phyloP scores from a whole-genome alignment of 2,329 filamentous ascomycete genomes.

The Aulographum hederae region DNA sequence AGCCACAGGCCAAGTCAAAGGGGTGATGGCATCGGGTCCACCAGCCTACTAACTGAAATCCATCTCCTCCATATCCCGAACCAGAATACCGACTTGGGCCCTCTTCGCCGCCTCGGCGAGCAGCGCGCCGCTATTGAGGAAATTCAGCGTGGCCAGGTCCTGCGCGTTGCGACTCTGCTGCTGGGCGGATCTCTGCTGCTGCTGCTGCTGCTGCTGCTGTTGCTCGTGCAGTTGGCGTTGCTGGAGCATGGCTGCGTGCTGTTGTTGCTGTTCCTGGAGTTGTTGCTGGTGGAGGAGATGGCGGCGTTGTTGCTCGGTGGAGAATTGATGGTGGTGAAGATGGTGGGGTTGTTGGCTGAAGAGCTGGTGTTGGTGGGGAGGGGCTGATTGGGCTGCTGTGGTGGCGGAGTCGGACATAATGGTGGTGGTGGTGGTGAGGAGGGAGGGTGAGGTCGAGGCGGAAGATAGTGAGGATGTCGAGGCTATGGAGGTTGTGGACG shows the following conservation, averaged over 20 bases:
- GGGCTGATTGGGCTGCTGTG: constrained; percentile 4
- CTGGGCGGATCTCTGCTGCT: constrained; percentile 8
- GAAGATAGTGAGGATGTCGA: constrained; percentile 13
- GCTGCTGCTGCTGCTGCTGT: constrained; percentile 11
- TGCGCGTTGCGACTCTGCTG: constrained; percentile 16
- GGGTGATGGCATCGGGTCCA: too few relatives aligned
- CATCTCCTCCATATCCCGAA: constrained; percentile 67
- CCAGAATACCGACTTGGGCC: constrained; percentile 75
- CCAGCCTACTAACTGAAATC: constrained; percentile 32
- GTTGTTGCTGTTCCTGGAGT: constrained; percentile 9
- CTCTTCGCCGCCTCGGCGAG: constrained; percentile 86
- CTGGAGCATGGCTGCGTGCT: constrained; percentile 8
- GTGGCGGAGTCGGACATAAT: constrained; percentile 7
- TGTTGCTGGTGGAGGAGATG: constrained; percentile 11
- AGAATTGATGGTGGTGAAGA: too few relatives aligned
- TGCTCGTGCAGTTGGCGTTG: constrained; percentile 11
- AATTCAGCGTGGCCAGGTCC: constrained; percentile 40
- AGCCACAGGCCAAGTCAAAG: too few relatives aligned
- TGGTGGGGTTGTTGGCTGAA: too few relatives aligned
- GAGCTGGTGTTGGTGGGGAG: constrained; percentile 12
- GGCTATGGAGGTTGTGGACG: background rate
- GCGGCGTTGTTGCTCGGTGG: too few relatives aligned
- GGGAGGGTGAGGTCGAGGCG: constrained; percentile 10
- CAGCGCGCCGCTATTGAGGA: constrained; percentile 66
- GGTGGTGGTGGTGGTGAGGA: constrained; percentile 10